Evolutionary conservation across 345 rosid genomes (phyloP), one percentile per base, ranked within the genome.

Genomic region (Lagerstroemia speciosa): DNA sequence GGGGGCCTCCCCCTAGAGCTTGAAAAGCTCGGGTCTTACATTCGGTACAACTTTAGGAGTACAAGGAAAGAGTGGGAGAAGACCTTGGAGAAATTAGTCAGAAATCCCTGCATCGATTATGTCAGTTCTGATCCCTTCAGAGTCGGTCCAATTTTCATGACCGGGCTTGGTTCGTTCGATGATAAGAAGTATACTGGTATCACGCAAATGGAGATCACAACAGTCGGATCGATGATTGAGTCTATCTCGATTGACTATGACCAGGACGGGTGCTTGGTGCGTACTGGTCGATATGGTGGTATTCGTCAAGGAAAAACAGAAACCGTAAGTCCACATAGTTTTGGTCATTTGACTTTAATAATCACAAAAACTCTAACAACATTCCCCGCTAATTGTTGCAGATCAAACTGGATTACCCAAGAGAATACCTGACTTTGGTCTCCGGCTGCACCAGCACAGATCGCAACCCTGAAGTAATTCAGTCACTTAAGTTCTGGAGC

Each of bases 231-330:
- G 1, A 31, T 41, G 8, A 32, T 69, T 22, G 55, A 60, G 40
- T 69, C 72, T 32, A 37, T 69, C 72, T 58, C 37, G 8, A 40
- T 58, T 15, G 46, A 69, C 31, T 69, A 69, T 57, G 72, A 69
- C 48, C 72, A 69, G 60, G 27, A 58, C 11, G 65, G 72, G 36
- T 58, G 72, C 55, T 37, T 69, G 50, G 52, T 60, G 6, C 66
- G 72, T 60, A 37, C 72, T 6, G 6, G 8, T 10, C 22, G 41
- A 31, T 60, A 69, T 8, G 72, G 66, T 38, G 72, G 57, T 16
- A 31, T 31, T 57, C 33, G 33, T 17, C 37, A 69, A 34, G 72
- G 37, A 8, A 31, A 32, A 10, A 29, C 8, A 29, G 24, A 10
- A 2, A 69, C 55, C 65, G 72, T 60, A 5, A 69, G 72, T 58